Percentiles rank a stretch among this genome's conserved stretches.
phyloP scores from a whole-genome alignment of 495 filamentous ascomycete species.

The Daldinia concentrica region DNA sequence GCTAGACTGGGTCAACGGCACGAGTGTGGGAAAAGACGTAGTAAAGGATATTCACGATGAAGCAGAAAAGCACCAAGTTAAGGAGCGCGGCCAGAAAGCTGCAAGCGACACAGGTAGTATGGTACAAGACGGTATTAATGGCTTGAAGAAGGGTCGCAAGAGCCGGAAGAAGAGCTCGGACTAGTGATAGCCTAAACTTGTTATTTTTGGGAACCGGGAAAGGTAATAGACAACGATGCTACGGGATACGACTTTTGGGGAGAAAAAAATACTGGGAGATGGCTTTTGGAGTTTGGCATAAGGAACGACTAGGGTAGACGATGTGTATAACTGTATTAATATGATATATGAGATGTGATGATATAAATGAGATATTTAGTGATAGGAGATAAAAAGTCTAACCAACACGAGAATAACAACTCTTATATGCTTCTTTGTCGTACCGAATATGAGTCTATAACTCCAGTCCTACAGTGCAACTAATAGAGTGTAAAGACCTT shows the following conservation, averaged over 20 bases:
- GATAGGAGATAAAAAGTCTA: neutral
- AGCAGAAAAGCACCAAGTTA: constrained; percentile 67
- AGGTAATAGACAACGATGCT: neutral
- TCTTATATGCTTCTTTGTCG: neutral
- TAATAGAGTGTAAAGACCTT: neutral
- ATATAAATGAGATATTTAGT: constrained; percentile 11
- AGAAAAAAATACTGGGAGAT: too few species aligned
- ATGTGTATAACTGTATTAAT: neutral
- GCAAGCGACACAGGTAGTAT: constrained; percentile 48
- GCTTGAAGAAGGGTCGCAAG: constrained; percentile 49
- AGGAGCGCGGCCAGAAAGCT: constrained; percentile 55
- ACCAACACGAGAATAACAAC: neutral
- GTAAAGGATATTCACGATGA: constrained; percentile 65
- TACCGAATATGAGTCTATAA: neutral
- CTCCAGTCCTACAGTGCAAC: neutral
- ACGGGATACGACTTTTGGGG: neutral
- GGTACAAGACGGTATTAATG: constrained; percentile 50
- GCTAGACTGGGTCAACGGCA: constrained; percentile 80
- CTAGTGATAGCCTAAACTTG: constrained; percentile 23
- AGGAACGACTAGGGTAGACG: neutral
- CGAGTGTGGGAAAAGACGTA: constrained; percentile 66
- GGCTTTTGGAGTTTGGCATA: constrained; percentile 19
- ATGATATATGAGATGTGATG: neutral
- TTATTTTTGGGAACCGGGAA: neutral
- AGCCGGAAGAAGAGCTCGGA: constrained; percentile 50